Conservation (phyloP, 2,329 filamentous ascomycete species). For the Claviceps arundinis region DNA sequence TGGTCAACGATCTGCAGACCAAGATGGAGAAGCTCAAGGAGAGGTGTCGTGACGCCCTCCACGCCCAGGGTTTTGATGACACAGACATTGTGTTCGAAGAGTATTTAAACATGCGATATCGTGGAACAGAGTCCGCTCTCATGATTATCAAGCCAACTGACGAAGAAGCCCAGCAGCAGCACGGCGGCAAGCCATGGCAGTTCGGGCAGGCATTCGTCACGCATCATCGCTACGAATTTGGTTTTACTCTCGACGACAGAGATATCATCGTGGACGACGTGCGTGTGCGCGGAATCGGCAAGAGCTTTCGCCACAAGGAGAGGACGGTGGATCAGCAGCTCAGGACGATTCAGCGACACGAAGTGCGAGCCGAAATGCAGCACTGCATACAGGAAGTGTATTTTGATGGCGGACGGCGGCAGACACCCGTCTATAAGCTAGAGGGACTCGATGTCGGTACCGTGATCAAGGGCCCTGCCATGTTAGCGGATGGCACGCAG, state of each 20-base stretch:
- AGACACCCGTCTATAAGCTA: conserved; percentile 75
- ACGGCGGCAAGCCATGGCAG: conserved; percentile 57
- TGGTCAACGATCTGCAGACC: conserved; percentile 47
- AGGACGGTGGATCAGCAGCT: conserved; percentile 79
- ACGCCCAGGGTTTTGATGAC: conserved; percentile 66
- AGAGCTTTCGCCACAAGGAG: conserved; percentile 67
- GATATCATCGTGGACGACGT: conserved; percentile 89
- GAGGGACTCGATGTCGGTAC: conserved; percentile 61
- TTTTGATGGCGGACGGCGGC: conserved; percentile 65
- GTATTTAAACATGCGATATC: conserved; percentile 87
- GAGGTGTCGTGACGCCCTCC: conserved; percentile 55
- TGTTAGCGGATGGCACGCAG: conserved; percentile 78
- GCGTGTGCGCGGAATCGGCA: conserved; percentile 75
- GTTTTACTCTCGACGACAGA: conserved; percentile 70
- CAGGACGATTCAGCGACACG: conserved; percentile 49
- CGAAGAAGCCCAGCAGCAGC: conserved; percentile 46
- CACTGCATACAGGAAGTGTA: conserved; percentile 62
- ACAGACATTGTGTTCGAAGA: conserved; percentile 72
- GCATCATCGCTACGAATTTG: conserved; percentile 86
- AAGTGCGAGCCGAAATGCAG: conserved; percentile 43
- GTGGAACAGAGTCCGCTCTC: conserved; percentile 78
- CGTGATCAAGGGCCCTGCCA: conserved; percentile 64
- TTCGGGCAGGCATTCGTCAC: conserved; percentile 75
- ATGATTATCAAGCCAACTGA: conserved; percentile 70
- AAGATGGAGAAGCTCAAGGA: conserved; percentile 71